phyloP scores from a whole-genome alignment of 441 rosid genomes.

The Eruca vesicaria region DNA sequence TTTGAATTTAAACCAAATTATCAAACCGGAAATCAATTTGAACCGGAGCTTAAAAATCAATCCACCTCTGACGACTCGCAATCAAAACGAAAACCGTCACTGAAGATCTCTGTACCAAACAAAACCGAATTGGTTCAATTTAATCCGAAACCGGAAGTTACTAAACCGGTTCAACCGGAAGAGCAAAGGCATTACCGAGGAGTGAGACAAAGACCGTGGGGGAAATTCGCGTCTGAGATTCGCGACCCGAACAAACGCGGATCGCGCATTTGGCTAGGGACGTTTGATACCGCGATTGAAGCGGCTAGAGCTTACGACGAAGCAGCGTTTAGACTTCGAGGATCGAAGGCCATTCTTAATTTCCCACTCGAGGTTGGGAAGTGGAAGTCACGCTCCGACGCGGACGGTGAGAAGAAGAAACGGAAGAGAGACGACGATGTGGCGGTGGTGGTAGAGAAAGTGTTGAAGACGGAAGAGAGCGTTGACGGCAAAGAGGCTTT shows the following conservation, averaged over 20 bases:
- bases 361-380: conserved; percentile 81
- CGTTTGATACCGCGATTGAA: conserved; percentile 71
- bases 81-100: conserved; percentile 39
- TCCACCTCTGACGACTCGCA: not conserved
- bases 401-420: conserved; percentile 41
- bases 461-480: conserved; percentile 40
- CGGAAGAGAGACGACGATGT: conserved; percentile 41
- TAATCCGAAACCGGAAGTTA: conserved; percentile 8
- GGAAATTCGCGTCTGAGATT: conserved; percentile 93
- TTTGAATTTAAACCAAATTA: not conserved
- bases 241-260: conserved; percentile 82
- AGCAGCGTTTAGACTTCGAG: conserved; percentile 83
- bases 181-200: conserved; percentile 76
- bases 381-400: conserved; percentile 29
- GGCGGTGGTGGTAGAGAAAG: conserved; percentile 12
- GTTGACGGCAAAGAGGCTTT: conserved; percentile 20
- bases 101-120: conserved; percentile 47
- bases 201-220: conserved; percentile 96
- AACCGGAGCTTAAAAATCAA: conserved; percentile 19
- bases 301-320: conserved; percentile 91
- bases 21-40: conserved; percentile 1
- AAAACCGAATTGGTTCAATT: conserved; percentile 56
- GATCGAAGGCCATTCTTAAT: conserved; percentile 80
- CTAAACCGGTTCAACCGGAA: conserved; percentile 17
- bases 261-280: conserved; percentile 84